phyloP scores from a whole-genome alignment of 129 eudicot species.

The Ambrosia artemisiifolia region DNA sequence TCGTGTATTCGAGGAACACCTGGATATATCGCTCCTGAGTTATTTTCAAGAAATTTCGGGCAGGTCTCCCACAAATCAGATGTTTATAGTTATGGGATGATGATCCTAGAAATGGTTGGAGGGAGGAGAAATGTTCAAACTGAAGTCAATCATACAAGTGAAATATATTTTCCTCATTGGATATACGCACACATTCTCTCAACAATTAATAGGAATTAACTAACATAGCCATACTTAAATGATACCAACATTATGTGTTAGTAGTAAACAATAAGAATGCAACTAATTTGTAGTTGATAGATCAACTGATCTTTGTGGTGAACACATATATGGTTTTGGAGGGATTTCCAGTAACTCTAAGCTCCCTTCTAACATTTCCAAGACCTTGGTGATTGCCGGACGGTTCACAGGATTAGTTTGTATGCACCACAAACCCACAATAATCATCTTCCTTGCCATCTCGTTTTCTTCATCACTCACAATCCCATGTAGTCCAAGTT shows the following conservation, averaged over 20 bases:
- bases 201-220: not conserved
- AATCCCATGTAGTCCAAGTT: constrained; percentile 11
- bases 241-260: not conserved
- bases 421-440: constrained; percentile 55
- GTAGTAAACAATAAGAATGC: not conserved
- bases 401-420: constrained; percentile 38
- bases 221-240: not conserved
- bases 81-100: constrained; percentile 46
- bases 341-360: constrained; percentile 34
- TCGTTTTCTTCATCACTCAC: constrained; percentile 22
- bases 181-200: not conserved
- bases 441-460: constrained; percentile 37
- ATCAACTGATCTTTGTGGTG: constrained; percentile 15
- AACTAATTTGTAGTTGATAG: not conserved
- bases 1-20: constrained; percentile 35
- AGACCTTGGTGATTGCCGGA: constrained; percentile 37
- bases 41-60: constrained; percentile 32
- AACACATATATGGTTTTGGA: constrained; percentile 34
- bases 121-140: constrained; percentile 23
- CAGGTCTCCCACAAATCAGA: constrained; percentile 44
- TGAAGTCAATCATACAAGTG: constrained; percentile 28
- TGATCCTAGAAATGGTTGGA: constrained; percentile 39
- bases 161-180: constrained; percentile 47
- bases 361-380: constrained; percentile 50
- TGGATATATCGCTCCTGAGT: constrained; percentile 50